Evolutionary conservation across 2,329 filamentous ascomycete genomes (phyloP), one percentile per base, ranked within the genome.

Genomic region (Sclerotinia minor): DNA sequence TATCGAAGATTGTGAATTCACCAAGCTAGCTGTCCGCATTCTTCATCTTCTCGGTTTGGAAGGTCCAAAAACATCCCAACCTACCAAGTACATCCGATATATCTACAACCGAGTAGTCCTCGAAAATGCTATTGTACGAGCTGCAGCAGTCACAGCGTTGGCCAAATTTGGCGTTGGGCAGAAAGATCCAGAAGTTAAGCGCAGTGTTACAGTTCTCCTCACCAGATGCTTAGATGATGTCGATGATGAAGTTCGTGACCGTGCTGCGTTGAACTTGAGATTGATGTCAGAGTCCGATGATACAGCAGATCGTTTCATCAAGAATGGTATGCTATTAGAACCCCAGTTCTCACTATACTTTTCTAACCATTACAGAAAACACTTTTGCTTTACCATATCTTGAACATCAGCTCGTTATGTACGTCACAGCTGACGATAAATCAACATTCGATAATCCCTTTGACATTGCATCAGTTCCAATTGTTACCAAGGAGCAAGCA

Each of bases 1-100:
- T 78, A 99, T 99, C 72, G 95, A 99, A 80, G 95, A 99, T 79
- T 99, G 95, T 82, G 95, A 99, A 78, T 99, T 98, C 79, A 97
- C 95, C 38, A 99, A 99, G 82, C 85, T 99, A 71, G 94, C 95
- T 41, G 94, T 99, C 59, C 90, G 95, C 69, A 96, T 99, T 74
- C 83, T 99, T 67, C 94, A 99, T 79, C 86, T 99, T 26, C 89
- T 99, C 54, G 95, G 95, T 75, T 85, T 94, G 38, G 95, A 99
- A 81, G 95, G 95, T 0, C 95, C 95, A 71, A 96, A 95, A 82
- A 97, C 94, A 3, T 89, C 92, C 21, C 92, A 97, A 75, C 95
- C 95, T 0, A 98, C 95, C 67, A 98, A 99, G 84, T 99, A 97
- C 79, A 97, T 99, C 74, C 92, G 95, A 68, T 99, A 98, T 80